Evolutionary conservation across 345 rosid species (phyloP).

Genomic region (Hibiscus tridactylites): DNA sequence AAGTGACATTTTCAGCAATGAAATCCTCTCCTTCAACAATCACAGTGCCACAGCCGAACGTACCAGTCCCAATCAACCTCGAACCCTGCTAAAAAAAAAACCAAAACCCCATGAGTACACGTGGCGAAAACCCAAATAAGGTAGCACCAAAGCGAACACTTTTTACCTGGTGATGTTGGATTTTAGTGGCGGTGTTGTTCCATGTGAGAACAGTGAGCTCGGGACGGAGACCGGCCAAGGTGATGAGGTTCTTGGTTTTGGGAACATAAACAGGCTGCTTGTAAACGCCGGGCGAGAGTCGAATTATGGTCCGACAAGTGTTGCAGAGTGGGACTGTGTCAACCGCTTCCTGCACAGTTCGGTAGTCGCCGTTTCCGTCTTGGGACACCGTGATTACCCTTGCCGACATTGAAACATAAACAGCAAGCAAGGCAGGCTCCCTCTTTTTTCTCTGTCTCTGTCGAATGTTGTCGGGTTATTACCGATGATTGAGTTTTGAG

Average conservation of each 20-base stretch:
- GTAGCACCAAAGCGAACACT: background rate
- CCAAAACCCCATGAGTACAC: background rate
- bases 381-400: constrained; percentile 59
- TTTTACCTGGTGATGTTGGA: constrained; percentile 83
- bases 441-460: background rate
- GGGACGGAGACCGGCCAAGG: constrained; percentile 70
- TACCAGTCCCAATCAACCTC: constrained; percentile 79
- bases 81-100: constrained; percentile 28
- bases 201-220: constrained; percentile 70
- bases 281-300: constrained; percentile 71
- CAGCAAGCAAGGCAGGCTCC: background rate
- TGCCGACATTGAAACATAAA: constrained; percentile 32
- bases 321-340: constrained; percentile 74
- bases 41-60: constrained; percentile 83
- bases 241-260: constrained; percentile 83
- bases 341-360: constrained; percentile 75
- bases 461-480: background rate
- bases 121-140: constrained; percentile 3
- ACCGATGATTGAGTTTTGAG: background rate
- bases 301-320: constrained; percentile 61
- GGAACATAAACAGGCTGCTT: constrained; percentile 79
- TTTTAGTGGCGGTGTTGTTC: constrained; percentile 76
- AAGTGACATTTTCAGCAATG: constrained; percentile 90
- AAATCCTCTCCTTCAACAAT: constrained; percentile 96
- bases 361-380: constrained; percentile 64